Evolutionary conservation across 768 basidiomycete species (phyloP).

Genomic region (Termitomyces sp.): DNA sequence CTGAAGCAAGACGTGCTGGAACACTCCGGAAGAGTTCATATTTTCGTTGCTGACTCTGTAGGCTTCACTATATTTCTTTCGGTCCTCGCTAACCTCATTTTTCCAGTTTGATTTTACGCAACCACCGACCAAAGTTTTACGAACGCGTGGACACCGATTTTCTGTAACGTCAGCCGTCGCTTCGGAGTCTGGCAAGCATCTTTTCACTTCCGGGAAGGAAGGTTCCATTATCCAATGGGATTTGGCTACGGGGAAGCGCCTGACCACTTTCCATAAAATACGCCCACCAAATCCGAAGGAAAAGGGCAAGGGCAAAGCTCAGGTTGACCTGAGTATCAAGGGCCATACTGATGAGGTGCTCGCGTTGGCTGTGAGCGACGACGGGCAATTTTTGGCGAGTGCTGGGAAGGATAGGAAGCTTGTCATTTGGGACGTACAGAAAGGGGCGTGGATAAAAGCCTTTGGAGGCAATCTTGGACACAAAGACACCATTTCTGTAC

Average conservation of each 20-base stretch:
- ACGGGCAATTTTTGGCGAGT: slow-evolving; percentile 83
- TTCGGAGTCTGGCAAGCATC: slow-evolving; percentile 63
- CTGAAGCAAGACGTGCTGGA: slow-evolving; percentile 91
- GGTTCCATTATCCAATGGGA: slow-evolving; percentile 89
- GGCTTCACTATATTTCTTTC: slow-evolving; percentile 19
- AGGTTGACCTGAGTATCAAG: slow-evolving; percentile 35
- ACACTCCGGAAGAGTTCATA: slow-evolving; percentile 82
- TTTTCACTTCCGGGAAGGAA: slow-evolving; percentile 92
- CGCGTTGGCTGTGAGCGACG: slow-evolving; percentile 76
- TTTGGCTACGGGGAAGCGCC: slow-evolving; percentile 57
- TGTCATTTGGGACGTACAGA: slow-evolving; percentile 83
- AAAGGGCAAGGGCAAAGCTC: slow-evolving; percentile 50
- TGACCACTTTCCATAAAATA: slow-evolving; percentile 57
- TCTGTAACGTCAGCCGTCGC: slow-evolving; percentile 81
- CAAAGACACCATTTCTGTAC: slow-evolving; percentile 37
- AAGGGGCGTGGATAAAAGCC: slow-evolving; percentile 71
- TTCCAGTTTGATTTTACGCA: slow-evolving; percentile 54
- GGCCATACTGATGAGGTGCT: slow-evolving; percentile 91
- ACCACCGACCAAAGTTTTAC: slow-evolving; percentile 46
- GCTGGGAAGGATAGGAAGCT: slow-evolving; percentile 82
- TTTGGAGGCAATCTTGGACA: slow-evolving; percentile 78
- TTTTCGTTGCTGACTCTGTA: slow-evolving; percentile 75
- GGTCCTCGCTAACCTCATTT: neutral
- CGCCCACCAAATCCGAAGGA: slow-evolving; percentile 37
- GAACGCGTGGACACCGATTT: slow-evolving; percentile 70